phyloP scores from a whole-genome alignment of 2,329 filamentous ascomycete species.

The Aspergillus fijiensis region DNA sequence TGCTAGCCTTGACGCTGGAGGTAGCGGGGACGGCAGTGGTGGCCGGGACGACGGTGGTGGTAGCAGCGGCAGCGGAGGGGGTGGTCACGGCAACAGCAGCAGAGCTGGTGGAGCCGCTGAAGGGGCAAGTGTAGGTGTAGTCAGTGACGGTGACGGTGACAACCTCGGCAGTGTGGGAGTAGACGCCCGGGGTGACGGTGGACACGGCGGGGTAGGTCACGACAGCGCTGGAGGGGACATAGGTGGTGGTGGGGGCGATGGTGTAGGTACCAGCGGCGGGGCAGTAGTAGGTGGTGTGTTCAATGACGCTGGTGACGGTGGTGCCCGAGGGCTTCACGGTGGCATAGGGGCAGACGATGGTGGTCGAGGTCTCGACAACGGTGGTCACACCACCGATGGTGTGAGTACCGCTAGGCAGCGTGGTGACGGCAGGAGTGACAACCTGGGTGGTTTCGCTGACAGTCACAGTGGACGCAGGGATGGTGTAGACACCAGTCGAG shows the following conservation, averaged over 20 bases:
- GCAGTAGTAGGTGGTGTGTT: slow-evolving; percentile 71
- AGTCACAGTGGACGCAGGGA: slow-evolving; percentile 70
- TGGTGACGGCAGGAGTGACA: slow-evolving; percentile 61
- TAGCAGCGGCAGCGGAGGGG: slow-evolving; percentile 22
- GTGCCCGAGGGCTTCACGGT: slow-evolving; percentile 59
- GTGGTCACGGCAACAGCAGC: slow-evolving; percentile 28
- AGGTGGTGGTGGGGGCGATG: slow-evolving; percentile 67
- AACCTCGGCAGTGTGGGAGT: slow-evolving; percentile 65
- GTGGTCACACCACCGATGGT: slow-evolving; percentile 73
- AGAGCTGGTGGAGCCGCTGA: slow-evolving; percentile 37
- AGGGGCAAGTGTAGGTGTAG: slow-evolving; percentile 71
- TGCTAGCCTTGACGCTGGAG: slow-evolving; percentile 28
- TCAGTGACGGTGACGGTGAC: slow-evolving; percentile 69
- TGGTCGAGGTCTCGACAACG: slow-evolving; percentile 64
- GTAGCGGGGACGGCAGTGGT: slow-evolving; percentile 22
- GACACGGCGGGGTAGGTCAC: slow-evolving; percentile 64
- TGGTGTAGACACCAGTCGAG: slow-evolving; percentile 71
- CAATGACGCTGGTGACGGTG: slow-evolving; percentile 65
- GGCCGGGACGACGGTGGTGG: slow-evolving; percentile 25
- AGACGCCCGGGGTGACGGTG: slow-evolving; percentile 67
- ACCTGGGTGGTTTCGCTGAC: slow-evolving; percentile 67
- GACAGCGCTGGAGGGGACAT: slow-evolving; percentile 53
- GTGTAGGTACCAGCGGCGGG: slow-evolving; percentile 73
- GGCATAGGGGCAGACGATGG: slow-evolving; percentile 68
- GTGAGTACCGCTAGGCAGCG: slow-evolving; percentile 63